These are phyloP conservation scores for Alternaria longipes DNA, from an alignment of 2,329 filamentous ascomycete species.

Conservation along the genomic window DNA sequence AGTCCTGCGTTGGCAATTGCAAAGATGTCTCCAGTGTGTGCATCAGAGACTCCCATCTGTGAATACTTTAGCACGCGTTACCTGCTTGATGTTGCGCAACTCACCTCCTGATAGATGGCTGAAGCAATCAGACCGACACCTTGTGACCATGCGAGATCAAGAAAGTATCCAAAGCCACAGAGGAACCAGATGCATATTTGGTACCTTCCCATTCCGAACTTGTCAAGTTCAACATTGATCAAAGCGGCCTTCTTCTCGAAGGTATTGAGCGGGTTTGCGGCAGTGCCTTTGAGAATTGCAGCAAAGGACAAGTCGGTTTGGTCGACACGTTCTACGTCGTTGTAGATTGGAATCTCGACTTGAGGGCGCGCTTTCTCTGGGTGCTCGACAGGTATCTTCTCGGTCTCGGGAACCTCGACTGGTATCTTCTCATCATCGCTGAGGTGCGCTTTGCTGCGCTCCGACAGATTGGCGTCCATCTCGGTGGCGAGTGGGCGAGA, in stretches of 20 bases:
- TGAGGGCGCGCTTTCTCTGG: conserved; percentile 13
- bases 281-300: conserved; percentile 40
- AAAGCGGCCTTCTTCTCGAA: conserved; percentile 46
- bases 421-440: conserved; percentile 7
- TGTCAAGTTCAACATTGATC: conserved; percentile 42
- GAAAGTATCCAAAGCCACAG: conserved; percentile 44
- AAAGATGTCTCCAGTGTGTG: conserved; percentile 36
- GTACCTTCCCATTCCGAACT: conserved; percentile 41
- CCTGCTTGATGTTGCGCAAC: not conserved
- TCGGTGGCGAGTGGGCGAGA: not conserved
- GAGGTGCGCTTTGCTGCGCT: conserved; percentile 2
- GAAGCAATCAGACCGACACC: conserved; percentile 39
- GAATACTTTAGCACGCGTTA: not conserved
- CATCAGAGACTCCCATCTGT: conserved; percentile 26
- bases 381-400: conserved; percentile 7
- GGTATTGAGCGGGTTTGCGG: conserved; percentile 36
- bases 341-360: conserved; percentile 39
- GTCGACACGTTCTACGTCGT: conserved; percentile 36
- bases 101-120: conserved; percentile 43
- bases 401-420: not conserved
- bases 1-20: conserved; percentile 42
- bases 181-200: conserved; percentile 47
- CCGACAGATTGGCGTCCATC: conserved; percentile 15
- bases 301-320: conserved; percentile 35
- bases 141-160: conserved; percentile 44